A percentile compares a stretch with the other conserved stretches of the same genome.
Evolutionary conservation across 352 stramenopile genomes (phyloP).

Genomic region (Globisporangium nunn): DNA sequence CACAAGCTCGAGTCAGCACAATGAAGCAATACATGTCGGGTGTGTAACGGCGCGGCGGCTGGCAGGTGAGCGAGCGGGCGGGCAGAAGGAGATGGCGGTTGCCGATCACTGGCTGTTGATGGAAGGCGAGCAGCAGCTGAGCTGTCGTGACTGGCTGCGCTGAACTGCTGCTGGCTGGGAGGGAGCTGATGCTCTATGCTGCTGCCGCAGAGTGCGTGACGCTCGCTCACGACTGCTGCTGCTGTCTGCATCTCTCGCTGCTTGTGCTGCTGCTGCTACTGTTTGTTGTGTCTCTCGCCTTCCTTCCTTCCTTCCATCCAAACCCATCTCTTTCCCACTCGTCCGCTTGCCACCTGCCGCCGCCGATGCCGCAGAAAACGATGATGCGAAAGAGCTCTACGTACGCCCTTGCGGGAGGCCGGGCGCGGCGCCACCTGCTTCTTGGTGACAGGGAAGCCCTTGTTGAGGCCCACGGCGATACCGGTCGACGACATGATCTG

Average conservation of each 20-base stretch:
- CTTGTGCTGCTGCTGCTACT: background rate
- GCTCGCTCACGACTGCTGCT: background rate
- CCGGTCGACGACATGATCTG: slow-evolving; percentile 88
- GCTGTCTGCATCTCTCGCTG: background rate
- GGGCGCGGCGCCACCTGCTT: slow-evolving; percentile 82
- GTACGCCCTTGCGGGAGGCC: slow-evolving; percentile 88
- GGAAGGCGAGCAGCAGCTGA: too few relatives aligned
- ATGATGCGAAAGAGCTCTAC: slow-evolving; percentile 18
- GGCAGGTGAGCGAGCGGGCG: too few relatives aligned
- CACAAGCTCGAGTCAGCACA: background rate
- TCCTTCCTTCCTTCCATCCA: background rate
- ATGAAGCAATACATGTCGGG: background rate
- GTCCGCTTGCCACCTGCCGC: background rate
- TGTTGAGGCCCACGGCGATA: slow-evolving; percentile 90
- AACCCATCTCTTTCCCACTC: too few relatives aligned
- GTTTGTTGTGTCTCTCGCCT: background rate
- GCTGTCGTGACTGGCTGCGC: background rate
- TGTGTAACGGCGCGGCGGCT: too few relatives aligned
- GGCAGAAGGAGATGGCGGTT: too few relatives aligned
- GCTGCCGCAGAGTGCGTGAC: background rate
- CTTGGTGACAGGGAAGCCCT: slow-evolving; percentile 91
- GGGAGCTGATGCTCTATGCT: background rate
- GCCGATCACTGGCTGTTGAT: too few relatives aligned
- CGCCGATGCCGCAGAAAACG: background rate
- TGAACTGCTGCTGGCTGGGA: background rate